These are phyloP conservation scores for Teunomyces stri DNA, from an alignment of 805 yeast species.

Conservation along the genomic window DNA sequence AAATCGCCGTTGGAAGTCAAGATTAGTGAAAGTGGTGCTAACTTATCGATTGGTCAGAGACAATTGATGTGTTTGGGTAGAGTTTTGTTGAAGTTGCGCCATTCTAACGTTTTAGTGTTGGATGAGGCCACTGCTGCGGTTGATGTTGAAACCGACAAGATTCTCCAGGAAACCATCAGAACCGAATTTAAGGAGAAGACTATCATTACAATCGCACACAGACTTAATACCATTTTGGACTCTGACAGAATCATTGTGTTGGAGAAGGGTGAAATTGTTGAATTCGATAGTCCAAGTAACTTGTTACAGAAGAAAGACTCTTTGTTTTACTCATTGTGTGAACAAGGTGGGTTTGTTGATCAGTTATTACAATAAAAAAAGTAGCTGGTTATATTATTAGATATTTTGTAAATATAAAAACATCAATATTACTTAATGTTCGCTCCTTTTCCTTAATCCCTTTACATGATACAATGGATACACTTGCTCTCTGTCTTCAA, in stretches of 20 bases:
- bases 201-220: conserved; percentile 80
- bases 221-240: conserved; percentile 79
- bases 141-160: conserved; percentile 78
- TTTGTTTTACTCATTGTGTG: conserved; percentile 75
- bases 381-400: not conserved
- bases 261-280: conserved; percentile 72
- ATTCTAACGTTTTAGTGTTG: conserved; percentile 57
- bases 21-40: conserved; percentile 45
- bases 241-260: conserved; percentile 74
- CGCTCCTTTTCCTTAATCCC: conserved; percentile 60
- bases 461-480: conserved; percentile 50
- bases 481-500: conserved; percentile 34
- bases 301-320: conserved; percentile 66
- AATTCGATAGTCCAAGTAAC: conserved; percentile 69
- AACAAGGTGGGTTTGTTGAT: conserved; percentile 69
- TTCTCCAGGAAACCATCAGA: conserved; percentile 76
- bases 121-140: conserved; percentile 92
- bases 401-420: not conserved
- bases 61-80: conserved; percentile 74
- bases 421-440: conserved; percentile 39
- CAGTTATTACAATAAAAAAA: not conserved
- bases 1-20: conserved; percentile 31
- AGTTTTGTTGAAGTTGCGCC: conserved; percentile 59
- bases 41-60: conserved; percentile 53
- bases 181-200: conserved; percentile 73